Evolutionary conservation across 2,329 filamentous ascomycete species (phyloP).

Genomic region (Aschersonia sp.): DNA sequence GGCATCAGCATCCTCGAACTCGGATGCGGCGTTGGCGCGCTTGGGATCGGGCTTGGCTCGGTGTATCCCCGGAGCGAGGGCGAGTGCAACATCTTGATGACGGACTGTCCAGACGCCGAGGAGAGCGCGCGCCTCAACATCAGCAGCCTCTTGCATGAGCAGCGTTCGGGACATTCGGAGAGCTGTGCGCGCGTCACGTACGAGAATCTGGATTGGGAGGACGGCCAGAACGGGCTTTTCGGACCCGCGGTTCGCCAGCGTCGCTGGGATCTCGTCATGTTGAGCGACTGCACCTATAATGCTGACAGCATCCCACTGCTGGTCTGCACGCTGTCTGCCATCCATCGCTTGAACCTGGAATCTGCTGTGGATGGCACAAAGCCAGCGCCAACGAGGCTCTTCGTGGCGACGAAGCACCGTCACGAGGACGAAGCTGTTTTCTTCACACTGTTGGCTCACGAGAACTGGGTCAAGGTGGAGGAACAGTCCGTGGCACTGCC

Average conservation of each 20-base stretch:
- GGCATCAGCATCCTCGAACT: constrained; percentile 35
- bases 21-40: constrained; percentile 40
- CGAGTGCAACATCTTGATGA: constrained; percentile 29
- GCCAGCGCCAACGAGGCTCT: constrained; percentile 23
- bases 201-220: constrained; percentile 43
- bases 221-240: constrained; percentile 29
- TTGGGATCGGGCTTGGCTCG: constrained; percentile 33
- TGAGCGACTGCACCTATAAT: constrained; percentile 50
- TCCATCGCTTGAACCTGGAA: constrained; percentile 24
- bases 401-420: constrained; percentile 40
- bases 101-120: constrained; percentile 40
- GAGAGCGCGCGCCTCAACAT: constrained; percentile 34
- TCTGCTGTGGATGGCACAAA: constrained; percentile 7
- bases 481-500: constrained; percentile 28
- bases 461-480: constrained; percentile 29
- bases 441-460: constrained; percentile 29
- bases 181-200: constrained; percentile 22
- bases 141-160: constrained; percentile 8
- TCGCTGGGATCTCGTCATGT: constrained; percentile 36
- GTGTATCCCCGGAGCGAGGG: constrained; percentile 13
- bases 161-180: constrained; percentile 3
- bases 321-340: constrained; percentile 34
- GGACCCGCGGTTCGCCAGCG: constrained; percentile 21
- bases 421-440: constrained; percentile 36
- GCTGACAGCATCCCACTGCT: constrained; percentile 38